Evolutionary conservation across 352 stramenopile species (phyloP).

Genomic region (Globisporangium perplexum): DNA sequence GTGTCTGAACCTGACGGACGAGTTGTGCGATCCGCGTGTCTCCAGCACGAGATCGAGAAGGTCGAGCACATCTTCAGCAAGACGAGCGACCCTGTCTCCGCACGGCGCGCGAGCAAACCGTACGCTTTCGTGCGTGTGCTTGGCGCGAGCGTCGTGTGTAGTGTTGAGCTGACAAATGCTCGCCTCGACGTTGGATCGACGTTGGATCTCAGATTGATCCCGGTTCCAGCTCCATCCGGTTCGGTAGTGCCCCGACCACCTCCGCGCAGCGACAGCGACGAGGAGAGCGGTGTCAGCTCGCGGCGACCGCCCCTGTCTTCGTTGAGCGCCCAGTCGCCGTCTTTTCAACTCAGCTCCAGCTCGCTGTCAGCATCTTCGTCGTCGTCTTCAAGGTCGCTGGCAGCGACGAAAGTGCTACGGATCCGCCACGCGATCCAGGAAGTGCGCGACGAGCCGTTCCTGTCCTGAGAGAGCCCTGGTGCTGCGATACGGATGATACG

Average conservation of each 20-base stretch:
- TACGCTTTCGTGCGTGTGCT: constrained; percentile 6
- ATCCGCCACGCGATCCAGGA: constrained; percentile 72
- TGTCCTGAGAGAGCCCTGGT: constrained; percentile 7
- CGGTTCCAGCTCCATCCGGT: constrained; percentile 3
- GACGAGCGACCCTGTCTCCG: constrained; percentile 14
- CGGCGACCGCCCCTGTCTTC: constrained; percentile 5
- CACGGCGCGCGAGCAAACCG: constrained; percentile 16
- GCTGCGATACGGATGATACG: too few relatives aligned
- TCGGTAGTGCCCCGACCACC: background rate
- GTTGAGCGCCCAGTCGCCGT: constrained; percentile 3
- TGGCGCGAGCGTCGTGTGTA: background rate
- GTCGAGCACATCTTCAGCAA: constrained; percentile 41
- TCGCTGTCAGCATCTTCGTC: background rate
- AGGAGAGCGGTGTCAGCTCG: background rate
- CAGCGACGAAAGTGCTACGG: constrained; percentile 44
- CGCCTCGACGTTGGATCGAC: too few relatives aligned
- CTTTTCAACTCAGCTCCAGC: background rate
- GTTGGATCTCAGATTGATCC: background rate
- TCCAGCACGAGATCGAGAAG: constrained; percentile 27
- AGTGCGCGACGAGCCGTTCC: constrained; percentile 53
- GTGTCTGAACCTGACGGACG: background rate
- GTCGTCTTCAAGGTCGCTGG: constrained; percentile 6
- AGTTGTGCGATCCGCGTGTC: too few relatives aligned
- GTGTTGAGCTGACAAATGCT: background rate
- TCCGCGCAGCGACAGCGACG: background rate